Percentiles rank a stretch among this genome's conserved stretches.
These are phyloP conservation scores for Penicillium crystallinum DNA, from an alignment of 495 filamentous ascomycete species.

Conservation along the genomic window DNA sequence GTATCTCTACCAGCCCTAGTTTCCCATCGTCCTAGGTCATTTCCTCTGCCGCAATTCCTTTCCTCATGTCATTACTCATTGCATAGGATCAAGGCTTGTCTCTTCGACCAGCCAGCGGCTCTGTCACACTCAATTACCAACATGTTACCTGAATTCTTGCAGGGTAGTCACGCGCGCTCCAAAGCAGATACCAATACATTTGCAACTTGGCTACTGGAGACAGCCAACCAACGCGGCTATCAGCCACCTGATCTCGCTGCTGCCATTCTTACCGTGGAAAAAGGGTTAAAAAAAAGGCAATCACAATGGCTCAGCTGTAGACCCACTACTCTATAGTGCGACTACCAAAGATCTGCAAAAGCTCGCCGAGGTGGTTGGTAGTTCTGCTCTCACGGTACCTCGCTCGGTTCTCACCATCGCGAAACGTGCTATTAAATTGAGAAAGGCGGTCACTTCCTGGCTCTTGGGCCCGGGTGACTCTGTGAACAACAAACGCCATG, in stretches of 20 bases:
- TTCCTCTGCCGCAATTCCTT: too few species aligned
- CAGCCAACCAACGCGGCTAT: slow-evolving; percentile 35
- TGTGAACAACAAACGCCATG: slow-evolving; percentile 17
- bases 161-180: slow-evolving; percentile 42
- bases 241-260: slow-evolving; percentile 16
- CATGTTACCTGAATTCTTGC: slow-evolving; percentile 30
- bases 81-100: too few species aligned
- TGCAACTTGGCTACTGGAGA: slow-evolving; percentile 46
- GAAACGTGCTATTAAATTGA: slow-evolving; percentile 28
- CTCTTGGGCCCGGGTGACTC: slow-evolving; percentile 24
- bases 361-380: slow-evolving; percentile 25
- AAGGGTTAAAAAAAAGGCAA: slow-evolving; percentile 20
- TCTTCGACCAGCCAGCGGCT: too few species aligned
- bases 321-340: slow-evolving; percentile 15
- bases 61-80: too few species aligned
- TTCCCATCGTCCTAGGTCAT: too few species aligned
- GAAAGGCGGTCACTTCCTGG: slow-evolving; percentile 27
- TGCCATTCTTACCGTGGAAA: slow-evolving; percentile 9
- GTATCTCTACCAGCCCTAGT: too few species aligned
- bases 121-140: background rate
- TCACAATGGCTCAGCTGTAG: slow-evolving; percentile 3
- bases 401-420: slow-evolving; percentile 20
- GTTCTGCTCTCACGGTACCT: slow-evolving; percentile 22
- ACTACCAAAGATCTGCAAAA: slow-evolving; percentile 26
- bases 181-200: slow-evolving; percentile 46